Percentiles rank a stretch among this genome's conserved stretches.
Conservation (phyloP, 2,329 filamentous ascomycete genomes). For the Fusarium xyrophilum region DNA sequence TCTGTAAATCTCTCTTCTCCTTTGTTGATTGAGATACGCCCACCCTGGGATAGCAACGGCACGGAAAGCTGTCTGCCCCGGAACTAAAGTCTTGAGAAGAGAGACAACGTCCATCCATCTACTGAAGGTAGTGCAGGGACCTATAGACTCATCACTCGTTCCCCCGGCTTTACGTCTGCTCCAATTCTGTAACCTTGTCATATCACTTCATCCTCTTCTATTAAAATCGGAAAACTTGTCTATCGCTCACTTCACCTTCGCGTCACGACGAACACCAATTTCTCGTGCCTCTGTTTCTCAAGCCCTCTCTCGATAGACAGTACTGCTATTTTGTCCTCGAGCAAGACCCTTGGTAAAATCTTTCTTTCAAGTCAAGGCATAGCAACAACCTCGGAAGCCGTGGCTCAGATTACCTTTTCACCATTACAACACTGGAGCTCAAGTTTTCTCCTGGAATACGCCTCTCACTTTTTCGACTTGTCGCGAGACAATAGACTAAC, state of each 20-base stretch:
- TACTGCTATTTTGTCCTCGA: conserved; percentile 4
- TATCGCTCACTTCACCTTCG: conserved; percentile 13
- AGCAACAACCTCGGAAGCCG: conserved; percentile 9
- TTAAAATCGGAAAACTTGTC: conserved; percentile 26
- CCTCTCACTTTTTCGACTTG: conserved; percentile 6
- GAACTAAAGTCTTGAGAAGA: conserved; percentile 37
- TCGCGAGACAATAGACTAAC: conserved; percentile 1
- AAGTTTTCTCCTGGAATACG: conserved; percentile 7
- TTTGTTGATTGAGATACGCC: conserved; percentile 35
- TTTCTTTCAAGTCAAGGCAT: conserved; percentile 7
- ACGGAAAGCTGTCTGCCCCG: conserved; percentile 33
- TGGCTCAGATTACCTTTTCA: conserved; percentile 16
- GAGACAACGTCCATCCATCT: conserved; percentile 38
- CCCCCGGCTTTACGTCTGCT: conserved; percentile 33
- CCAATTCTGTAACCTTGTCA: conserved; percentile 36
- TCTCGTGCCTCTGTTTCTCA: conserved; percentile 9
- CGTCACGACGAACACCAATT: not conserved
- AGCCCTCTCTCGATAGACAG: not conserved
- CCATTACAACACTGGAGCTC: conserved; percentile 3
- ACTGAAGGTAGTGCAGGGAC: conserved; percentile 35
- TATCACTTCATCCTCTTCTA: conserved; percentile 30
- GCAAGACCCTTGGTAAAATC: not conserved
- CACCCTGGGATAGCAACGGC: conserved; percentile 33
- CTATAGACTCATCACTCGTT: conserved; percentile 30
- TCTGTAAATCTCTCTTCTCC: conserved; percentile 27